Percentiles rank a stretch among this genome's conserved stretches.
phyloP scores from a whole-genome alignment of 2,329 filamentous ascomycete genomes.

The Lasiodiplodia hormozganensis region DNA sequence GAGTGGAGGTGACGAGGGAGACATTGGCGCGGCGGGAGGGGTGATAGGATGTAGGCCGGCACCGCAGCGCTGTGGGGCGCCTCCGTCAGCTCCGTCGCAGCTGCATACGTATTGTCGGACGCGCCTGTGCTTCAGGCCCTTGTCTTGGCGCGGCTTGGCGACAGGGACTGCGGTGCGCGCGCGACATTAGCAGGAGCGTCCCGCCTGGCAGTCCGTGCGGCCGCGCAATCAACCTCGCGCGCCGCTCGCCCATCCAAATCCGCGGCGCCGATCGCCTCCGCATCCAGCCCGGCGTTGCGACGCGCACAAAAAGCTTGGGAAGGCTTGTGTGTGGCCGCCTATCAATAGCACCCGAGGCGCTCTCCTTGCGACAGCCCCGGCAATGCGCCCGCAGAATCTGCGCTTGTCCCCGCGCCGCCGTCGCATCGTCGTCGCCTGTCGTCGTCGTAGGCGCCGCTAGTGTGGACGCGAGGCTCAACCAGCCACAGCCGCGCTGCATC shows the following conservation, averaged over 20 bases:
- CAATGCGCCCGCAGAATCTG: background rate
- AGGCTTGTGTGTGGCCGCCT: constrained; percentile 17
- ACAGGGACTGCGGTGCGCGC: background rate
- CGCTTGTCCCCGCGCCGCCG: background rate
- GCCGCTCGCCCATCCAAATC: constrained; percentile 1
- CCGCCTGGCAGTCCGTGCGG: constrained; percentile 1
- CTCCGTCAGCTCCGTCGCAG: constrained; percentile 23
- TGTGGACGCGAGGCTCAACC: background rate
- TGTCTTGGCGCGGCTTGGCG: constrained; percentile 10
- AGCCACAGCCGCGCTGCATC: constrained; percentile 12
- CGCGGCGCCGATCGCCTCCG: constrained; percentile 1
- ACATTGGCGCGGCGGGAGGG: background rate
- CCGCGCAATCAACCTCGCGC: constrained; percentile 23
- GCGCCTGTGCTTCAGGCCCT: constrained; percentile 16
- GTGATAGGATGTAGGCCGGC: background rate
- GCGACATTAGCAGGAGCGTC: constrained; percentile 18
- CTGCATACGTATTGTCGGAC: constrained; percentile 7
- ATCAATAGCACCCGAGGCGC: constrained; percentile 12
- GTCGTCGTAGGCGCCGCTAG: background rate
- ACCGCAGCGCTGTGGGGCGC: constrained; percentile 20
- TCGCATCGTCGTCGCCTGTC: background rate
- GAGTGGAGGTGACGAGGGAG: constrained; percentile 6
- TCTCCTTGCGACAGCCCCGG: background rate
- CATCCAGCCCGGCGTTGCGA: background rate
- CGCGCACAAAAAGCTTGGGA: constrained; percentile 18